These are phyloP conservation scores for Rhizophora mangle DNA, from an alignment of 345 rosid genomes.

Conservation along the genomic window DNA sequence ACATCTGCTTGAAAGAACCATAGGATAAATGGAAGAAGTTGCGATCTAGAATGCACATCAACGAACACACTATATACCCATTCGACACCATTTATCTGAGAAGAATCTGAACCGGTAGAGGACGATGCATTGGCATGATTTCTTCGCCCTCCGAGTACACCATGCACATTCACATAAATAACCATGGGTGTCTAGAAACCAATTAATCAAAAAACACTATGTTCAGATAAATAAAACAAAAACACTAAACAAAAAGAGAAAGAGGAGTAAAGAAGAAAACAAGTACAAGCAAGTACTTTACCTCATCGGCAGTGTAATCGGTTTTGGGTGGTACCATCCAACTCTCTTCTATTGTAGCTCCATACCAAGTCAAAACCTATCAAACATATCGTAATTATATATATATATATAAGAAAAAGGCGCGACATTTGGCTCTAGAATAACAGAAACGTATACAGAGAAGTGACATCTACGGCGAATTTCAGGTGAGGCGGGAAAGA, in stretches of 20 bases:
- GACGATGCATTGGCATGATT: conserved; percentile 62
- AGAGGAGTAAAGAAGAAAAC: neutral
- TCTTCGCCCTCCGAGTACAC: conserved; percentile 68
- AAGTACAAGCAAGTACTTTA: conserved; percentile 12
- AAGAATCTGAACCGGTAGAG: conserved; percentile 44
- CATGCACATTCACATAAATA: conserved; percentile 83
- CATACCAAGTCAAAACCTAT: conserved; percentile 93
- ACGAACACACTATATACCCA: too few species aligned
- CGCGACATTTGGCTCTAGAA: neutral
- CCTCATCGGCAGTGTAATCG: conserved; percentile 95
- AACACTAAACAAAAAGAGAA: neutral
- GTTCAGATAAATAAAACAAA: neutral
- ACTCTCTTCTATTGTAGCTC: conserved; percentile 69
- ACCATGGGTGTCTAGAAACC: conserved; percentile 82
- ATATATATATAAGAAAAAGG: neutral
- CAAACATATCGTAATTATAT: neutral
- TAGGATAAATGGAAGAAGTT: too few species aligned
- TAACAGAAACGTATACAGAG: neutral
- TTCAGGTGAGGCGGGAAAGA: conserved; percentile 82
- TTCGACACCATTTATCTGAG: conserved; percentile 20
- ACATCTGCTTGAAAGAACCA: too few species aligned
- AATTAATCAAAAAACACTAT: neutral
- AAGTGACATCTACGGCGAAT: conserved; percentile 55
- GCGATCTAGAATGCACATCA: too few species aligned
- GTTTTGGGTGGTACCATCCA: conserved; percentile 82